A percentile compares a stretch with the other conserved stretches of the same genome.
Evolutionary conservation across 257 asterid species (phyloP).

Genomic region (Primulina eburnea): DNA sequence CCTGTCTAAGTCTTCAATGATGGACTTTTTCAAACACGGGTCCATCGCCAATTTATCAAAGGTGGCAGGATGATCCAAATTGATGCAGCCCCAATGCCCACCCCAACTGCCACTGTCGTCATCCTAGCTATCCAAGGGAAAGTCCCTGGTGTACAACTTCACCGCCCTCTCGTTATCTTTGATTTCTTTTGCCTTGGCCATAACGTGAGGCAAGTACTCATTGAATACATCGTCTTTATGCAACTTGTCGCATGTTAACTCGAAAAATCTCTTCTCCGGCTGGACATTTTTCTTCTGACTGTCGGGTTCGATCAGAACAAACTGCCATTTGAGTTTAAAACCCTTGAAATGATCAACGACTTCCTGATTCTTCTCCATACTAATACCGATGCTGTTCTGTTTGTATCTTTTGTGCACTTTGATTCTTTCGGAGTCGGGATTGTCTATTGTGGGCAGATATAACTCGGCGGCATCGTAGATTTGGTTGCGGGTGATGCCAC

Average conservation of each 20-base stretch:
- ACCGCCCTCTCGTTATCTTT: constrained; percentile 44
- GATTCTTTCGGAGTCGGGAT: constrained; percentile 48
- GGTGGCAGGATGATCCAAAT: constrained; percentile 71
- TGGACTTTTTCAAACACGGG: constrained; percentile 40
- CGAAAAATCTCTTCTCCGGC: constrained; percentile 55
- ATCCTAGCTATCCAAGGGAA: constrained; percentile 40
- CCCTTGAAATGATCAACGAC: constrained; percentile 35
- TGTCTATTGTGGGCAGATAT: constrained; percentile 55
- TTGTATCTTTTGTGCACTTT: constrained; percentile 48
- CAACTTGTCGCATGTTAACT: constrained; percentile 52
- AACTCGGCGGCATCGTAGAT: constrained; percentile 68
- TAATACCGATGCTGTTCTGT: constrained; percentile 43
- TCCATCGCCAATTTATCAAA: constrained; percentile 77
- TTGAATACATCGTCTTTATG: constrained; percentile 34
- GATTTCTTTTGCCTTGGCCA: constrained; percentile 52
- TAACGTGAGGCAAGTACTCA: constrained; percentile 54
- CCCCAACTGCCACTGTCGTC: constrained; percentile 45
- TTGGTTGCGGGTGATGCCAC: constrained; percentile 55
- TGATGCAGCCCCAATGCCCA: constrained; percentile 63
- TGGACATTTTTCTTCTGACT: constrained; percentile 17
- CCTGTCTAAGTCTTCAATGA: constrained; percentile 68
- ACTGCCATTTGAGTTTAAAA: constrained; percentile 50
- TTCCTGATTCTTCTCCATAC: constrained; percentile 54
- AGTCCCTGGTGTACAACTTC: constrained; percentile 61
- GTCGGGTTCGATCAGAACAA: constrained; percentile 47